Evolutionary conservation across 306 rosid species (phyloP).

Genomic region (Prunus padus): DNA sequence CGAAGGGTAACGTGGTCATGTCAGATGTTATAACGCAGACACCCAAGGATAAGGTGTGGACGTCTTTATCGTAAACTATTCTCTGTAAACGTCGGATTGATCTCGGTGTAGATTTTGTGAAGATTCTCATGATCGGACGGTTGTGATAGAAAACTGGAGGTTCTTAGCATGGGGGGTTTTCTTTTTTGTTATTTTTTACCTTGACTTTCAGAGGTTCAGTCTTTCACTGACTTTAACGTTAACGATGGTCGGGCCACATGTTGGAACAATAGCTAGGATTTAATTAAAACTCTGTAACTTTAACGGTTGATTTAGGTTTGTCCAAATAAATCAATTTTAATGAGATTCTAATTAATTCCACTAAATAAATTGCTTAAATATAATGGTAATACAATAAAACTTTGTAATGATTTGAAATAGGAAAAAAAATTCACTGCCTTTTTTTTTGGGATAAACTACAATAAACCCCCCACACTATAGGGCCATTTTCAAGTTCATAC

Average conservation of each 20-base stretch:
- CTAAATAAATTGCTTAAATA: not conserved
- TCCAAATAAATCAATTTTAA: not conserved
- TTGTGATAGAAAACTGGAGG: not conserved
- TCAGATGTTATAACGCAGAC: no score
- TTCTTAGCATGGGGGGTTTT: conserved; percentile 10
- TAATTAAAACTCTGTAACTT: not conserved
- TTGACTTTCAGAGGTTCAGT: not conserved
- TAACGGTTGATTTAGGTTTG: not conserved
- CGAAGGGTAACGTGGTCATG: conserved; percentile 12
- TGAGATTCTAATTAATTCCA: not conserved
- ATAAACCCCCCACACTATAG: no score
- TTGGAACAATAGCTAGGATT: not conserved
- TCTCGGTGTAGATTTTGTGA: not conserved
- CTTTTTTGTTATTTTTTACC: not conserved
- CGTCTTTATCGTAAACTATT: not conserved
- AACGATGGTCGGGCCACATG: conserved; percentile 32
- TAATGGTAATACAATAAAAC: not conserved
- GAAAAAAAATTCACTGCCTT: no score
- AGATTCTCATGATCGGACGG: conserved; percentile 4
- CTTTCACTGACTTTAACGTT: conserved; percentile 31
- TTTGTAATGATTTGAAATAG: no score
- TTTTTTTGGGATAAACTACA: no score
- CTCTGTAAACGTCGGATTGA: not conserved
- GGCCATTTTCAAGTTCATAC: no score
- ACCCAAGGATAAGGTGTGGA: not conserved